Evolutionary conservation across 305 asterid genomes (phyloP), one percentile per base, ranked within the genome.

Genomic region (Fraxinus floribunda): DNA sequence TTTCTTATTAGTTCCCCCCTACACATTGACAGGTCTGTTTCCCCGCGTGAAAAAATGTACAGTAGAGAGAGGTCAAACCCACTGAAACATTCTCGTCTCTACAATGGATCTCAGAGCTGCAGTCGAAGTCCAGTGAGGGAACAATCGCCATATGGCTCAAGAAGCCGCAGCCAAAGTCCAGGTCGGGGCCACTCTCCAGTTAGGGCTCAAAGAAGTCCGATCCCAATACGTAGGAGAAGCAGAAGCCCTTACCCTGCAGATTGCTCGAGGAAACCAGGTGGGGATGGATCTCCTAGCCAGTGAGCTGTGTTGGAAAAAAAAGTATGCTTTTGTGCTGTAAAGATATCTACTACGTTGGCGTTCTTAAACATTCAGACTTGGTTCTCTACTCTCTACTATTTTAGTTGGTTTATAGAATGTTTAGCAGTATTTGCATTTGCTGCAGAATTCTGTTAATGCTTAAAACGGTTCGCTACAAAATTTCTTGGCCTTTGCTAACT

Each of bases 121-220:
- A 81, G 88, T 52, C 89, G 82, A 68, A 89, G 94, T 49, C 85
- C 94, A 5, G 89, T 60, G 57, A 87, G 90, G 44, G 94, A 86
- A 26, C 89, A 85, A 0, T 92, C 95, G 0, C 94, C 97, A 4
- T 90, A 86, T 57, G 97, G 91, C 36, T 86, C 95, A 9, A 91
- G 97, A 82, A 90, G 95, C 82, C 91, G 91, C 75, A 92, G 97
- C 87, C 94, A 79, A 57, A 93, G 94, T 36, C 98, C 93, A 1
- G 92, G 75, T 15, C 84, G 85, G 16, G 91, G 73, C 29, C 83
- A 64, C 0, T 83, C 90, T 80, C 92, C 89, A 0, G 86, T 66
- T 5, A 81, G 90, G 77, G 88, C 73, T 70, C 83, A 22, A 18
- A 60, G 71, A 18, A 60, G 71, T 8, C 29, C 84, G 5, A 89